Base-by-base conservation (phyloP, 2,329 filamentous ascomycete species). In the Anthostomella pinea region DNA sequence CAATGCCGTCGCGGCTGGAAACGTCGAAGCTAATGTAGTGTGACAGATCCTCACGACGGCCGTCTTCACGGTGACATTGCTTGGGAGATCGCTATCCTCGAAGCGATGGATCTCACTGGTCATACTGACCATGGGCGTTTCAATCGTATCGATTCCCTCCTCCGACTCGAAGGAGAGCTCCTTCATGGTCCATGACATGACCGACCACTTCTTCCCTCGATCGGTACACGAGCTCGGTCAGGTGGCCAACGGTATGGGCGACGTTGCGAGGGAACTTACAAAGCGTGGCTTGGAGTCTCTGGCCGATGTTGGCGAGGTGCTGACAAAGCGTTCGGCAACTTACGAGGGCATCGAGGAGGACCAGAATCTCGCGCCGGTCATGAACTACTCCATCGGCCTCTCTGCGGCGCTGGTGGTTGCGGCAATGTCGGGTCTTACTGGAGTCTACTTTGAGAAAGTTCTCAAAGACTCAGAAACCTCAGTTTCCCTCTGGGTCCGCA, bases 381-480 rank as follows among this genome's bases (percentile, higher is more conserved):
- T 94, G 77, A 89, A 93, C 63, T 81, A 83, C 45, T 83, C 83
- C 0, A 72, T 93, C 30, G 93, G 93, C 4, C 64, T 97, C 14
- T 66, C 81, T 3, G 84, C 91, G 1, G 90, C 93, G 1, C 65
- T 95, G 25, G 67, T 85, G 8, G 85, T 89, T 9, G 90, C 88
- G 33, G 69, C 82, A 8, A 75, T 93, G 6, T 95, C 90, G 1
- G 89, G 89, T 3, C 67, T 95, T 31, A 91, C 88, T 0, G 86
- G 89, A 0, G 87, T 91, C 1, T 88, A 87, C 53, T 90, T 91
- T 48, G 87, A 97, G 62, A 96, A 94, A 65, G 81, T 96, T 3
- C 71, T 97, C 37, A 95, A 94, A 61, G 85, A 95, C 48, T 85
- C 85, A n/a, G 74, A 78, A 0, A 74, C 75, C 2, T 75, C 81